Conservation (phyloP, 352 stramenopile species). For the Pythium angustatum region DNA sequence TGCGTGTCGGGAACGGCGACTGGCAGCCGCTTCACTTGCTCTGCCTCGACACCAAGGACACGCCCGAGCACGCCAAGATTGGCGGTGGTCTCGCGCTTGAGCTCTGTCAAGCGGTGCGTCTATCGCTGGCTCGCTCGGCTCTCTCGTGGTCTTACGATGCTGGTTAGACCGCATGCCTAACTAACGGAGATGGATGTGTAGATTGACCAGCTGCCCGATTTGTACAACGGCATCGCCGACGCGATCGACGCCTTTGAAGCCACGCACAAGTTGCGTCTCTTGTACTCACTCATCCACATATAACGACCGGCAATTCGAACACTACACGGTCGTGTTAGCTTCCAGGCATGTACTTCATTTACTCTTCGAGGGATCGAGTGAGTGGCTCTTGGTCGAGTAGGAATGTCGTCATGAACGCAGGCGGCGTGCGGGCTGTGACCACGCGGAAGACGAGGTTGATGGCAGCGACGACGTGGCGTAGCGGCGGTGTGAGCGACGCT, state of each 20-base stretch:
- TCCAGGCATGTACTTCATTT: background rate
- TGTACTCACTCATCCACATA: constrained; percentile 68
- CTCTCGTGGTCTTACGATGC: no score
- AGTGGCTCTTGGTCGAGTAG: constrained; percentile 62
- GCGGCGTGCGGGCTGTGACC: constrained; percentile 56
- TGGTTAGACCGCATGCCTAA: no score
- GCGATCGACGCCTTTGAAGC: constrained; percentile 62
- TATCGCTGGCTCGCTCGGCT: no score
- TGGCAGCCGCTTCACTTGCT: constrained; percentile 80
- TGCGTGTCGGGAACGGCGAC: constrained; percentile 47
- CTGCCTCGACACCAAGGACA: constrained; percentile 89
- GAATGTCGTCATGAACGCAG: constrained; percentile 70
- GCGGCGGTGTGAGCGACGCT: constrained; percentile 10
- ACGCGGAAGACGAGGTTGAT: constrained; percentile 60
- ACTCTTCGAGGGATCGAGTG: constrained; percentile 40
- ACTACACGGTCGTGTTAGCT: no score
- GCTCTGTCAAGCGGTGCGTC: constrained; percentile 62
- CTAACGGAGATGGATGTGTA: constrained; percentile 32
- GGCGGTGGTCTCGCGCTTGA: constrained; percentile 78
- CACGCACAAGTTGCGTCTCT: constrained; percentile 57
- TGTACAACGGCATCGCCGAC: constrained; percentile 53
- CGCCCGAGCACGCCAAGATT: constrained; percentile 82
- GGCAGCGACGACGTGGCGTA: constrained; percentile 46
- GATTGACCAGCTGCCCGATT: constrained; percentile 51
- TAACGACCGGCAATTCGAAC: constrained; percentile 33